A percentile compares a stretch with the other conserved stretches of the same genome.
phyloP scores from a whole-genome alignment of 2,329 filamentous ascomycete species.

The Fusarium sororula region DNA sequence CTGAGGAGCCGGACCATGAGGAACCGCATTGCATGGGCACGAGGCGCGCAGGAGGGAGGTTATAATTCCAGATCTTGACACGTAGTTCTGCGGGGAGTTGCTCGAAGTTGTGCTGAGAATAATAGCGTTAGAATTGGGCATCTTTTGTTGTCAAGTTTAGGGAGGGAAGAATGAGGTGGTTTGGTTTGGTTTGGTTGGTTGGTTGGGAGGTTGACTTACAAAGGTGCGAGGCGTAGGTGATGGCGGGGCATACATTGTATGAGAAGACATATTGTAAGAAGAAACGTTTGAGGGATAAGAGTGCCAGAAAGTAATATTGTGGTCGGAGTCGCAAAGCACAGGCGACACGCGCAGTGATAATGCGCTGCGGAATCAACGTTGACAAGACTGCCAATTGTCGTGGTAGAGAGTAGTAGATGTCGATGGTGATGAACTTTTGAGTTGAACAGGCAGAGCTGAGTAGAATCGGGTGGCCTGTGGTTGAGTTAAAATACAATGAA shows the following conservation, averaged over 20 bases:
- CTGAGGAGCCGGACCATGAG: constrained; percentile 39
- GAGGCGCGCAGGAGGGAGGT: constrained; percentile 53
- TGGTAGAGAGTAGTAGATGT: neutral
- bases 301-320: neutral
- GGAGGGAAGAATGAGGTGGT: neutral
- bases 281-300: neutral
- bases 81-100: constrained; percentile 58
- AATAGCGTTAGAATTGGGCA: constrained; percentile 3
- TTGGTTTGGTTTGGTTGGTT: no score
- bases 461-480: neutral
- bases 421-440: neutral
- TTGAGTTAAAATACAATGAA: neutral
- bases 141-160: neutral
- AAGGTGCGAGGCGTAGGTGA: constrained; percentile 10
- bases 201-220: constrained; percentile 15
- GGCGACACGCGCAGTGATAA: neutral
- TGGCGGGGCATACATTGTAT: neutral
- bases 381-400: neutral
- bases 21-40: constrained; percentile 55
- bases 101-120: constrained; percentile 52
- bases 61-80: constrained; percentile 58
- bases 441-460: neutral
- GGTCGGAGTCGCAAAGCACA: neutral
- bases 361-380: neutral
- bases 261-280: constrained; percentile 12